A percentile compares a stretch with the other conserved stretches of the same genome.
Evolutionary conservation across 176 grass and related monocot species (phyloP).

Genomic region (Luzula sylvatica): DNA sequence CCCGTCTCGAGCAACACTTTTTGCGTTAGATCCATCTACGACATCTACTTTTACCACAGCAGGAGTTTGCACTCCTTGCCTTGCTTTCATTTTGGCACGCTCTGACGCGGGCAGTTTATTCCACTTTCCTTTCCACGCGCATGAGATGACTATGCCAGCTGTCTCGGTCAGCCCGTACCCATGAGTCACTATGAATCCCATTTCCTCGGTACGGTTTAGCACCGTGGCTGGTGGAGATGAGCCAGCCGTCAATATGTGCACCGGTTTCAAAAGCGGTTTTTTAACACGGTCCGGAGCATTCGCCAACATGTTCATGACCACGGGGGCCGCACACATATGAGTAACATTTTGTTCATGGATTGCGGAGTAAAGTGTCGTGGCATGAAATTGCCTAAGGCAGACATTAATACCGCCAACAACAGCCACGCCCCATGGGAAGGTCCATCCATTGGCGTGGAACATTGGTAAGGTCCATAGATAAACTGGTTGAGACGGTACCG

Average conservation of each 20-base stretch:
- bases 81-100: constrained; percentile 54
- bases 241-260: constrained; percentile 55
- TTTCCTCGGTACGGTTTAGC: constrained; percentile 44
- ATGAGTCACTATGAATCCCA: constrained; percentile 59
- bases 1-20: constrained; percentile 44
- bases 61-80: constrained; percentile 54
- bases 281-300: constrained; percentile 36
- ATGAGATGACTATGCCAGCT: constrained; percentile 30
- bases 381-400: constrained; percentile 59
- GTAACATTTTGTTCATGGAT: constrained; percentile 29
- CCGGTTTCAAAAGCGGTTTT: constrained; percentile 27
- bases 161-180: constrained; percentile 87
- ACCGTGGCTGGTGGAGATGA: constrained; percentile 59
- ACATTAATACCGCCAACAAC: constrained; percentile 62
- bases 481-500: constrained; percentile 35
- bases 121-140: constrained; percentile 73
- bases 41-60: constrained; percentile 36
- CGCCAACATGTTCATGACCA: constrained; percentile 83
- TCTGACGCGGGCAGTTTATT: constrained; percentile 45
- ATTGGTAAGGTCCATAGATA: constrained; percentile 88
- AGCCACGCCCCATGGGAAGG: constrained; percentile 76
- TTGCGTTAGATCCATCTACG: constrained; percentile 32
- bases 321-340: constrained; percentile 79
- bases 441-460: constrained; percentile 94
- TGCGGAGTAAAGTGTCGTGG: constrained; percentile 30